Base-by-base conservation (phyloP, 768 basidiomycete genomes). In the Myochromella boudieri region DNA sequence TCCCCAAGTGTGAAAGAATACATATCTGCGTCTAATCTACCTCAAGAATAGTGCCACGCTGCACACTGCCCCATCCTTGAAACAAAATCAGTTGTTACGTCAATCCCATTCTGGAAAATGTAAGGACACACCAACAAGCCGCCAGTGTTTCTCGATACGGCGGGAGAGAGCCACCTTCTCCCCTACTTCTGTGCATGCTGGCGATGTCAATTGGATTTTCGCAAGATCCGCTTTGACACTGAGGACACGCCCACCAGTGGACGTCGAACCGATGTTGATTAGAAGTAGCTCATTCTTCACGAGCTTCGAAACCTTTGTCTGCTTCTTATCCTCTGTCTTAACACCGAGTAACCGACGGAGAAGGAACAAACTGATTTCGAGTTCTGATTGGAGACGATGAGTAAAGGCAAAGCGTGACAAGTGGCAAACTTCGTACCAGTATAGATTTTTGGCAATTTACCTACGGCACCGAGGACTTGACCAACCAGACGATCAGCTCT, bases 321-420 rank as follows among this genome's bases (percentile, higher is more conserved):
- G 91, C 67, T 97, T 99, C 75, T 95, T 97, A 73, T 98, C 97
- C 68, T 97, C 95, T 18, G 94, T 93, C 68, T 95, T 94, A 52
- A 99, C 97, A 64, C 97, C 95, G n/a, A 98, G 81, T 44, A 98
- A 72, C 49, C 97, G 84, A 50, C 97, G 90, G 26, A 99, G 86
- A 25, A 98, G 74, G 85, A 97, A 99, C 57, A 95, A 75, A 57
- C 83, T 89, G 63, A 95, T 93, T 67, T 95, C 92, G 44, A 95
- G 76, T 67, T 95, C 93, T 91, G 49, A 3, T 37, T 8, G 14
- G 17, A 6, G 8, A 26, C 22, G 8, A 25, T 55, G 26, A 60
- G 18, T 37, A 11, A 24, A 0, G 12, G 21, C 27, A 24, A 21
- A 15, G 2, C 10, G 11, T 12, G 20, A 4, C 2, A 25, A 4